These are phyloP conservation scores for Fraxinus floribunda DNA, from an alignment of 305 asterid species.

Conservation along the genomic window DNA sequence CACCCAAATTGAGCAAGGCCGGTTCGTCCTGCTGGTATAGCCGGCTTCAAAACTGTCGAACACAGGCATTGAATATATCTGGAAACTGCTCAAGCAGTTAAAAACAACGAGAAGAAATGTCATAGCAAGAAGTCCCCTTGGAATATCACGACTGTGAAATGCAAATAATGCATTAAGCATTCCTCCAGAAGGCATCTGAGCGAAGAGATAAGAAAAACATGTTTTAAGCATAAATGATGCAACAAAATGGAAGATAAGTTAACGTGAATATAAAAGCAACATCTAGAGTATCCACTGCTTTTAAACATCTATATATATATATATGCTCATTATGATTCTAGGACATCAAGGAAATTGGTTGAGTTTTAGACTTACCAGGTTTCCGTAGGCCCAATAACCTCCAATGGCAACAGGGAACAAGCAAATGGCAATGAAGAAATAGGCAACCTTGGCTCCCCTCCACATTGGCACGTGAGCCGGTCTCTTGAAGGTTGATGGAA, in stretches of 20 bases:
- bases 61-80: slow-evolving; percentile 93
- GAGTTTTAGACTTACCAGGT: slow-evolving; percentile 60
- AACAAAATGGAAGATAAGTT: neutral
- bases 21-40: slow-evolving; percentile 76
- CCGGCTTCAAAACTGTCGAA: slow-evolving; percentile 95
- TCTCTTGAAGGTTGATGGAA: slow-evolving; percentile 97
- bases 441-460: slow-evolving; percentile 95
- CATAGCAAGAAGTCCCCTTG: slow-evolving; percentile 75
- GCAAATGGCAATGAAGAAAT: slow-evolving; percentile 77
- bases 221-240: neutral
- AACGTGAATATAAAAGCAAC: neutral
- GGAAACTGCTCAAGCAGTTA: slow-evolving; percentile 97
- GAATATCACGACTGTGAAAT: slow-evolving; percentile 76
- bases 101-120: slow-evolving; percentile 88
- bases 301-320: neutral
- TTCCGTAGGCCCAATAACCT: slow-evolving; percentile 98
- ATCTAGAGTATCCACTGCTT: neutral
- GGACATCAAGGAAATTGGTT: neutral
- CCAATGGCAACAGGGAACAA: slow-evolving; percentile 89
- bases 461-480: slow-evolving; percentile 97
- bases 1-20: slow-evolving; percentile 92
- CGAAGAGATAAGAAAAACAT: neutral
- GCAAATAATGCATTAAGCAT: slow-evolving; percentile 70
- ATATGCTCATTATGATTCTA: neutral
- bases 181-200: slow-evolving; percentile 93